phyloP scores from a whole-genome alignment of 441 rosid genomes.

The Erodium moschatum region DNA sequence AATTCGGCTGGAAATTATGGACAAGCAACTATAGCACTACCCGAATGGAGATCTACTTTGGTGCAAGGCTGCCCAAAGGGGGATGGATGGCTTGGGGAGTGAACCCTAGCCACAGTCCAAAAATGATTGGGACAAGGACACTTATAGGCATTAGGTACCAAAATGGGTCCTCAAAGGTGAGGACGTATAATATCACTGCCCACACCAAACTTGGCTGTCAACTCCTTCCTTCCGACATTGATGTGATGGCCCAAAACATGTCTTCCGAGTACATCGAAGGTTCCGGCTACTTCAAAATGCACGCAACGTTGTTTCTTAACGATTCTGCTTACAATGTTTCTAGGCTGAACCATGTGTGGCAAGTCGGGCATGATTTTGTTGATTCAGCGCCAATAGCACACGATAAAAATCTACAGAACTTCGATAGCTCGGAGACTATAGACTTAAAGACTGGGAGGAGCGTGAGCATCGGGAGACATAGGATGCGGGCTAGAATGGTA shows the following conservation, averaged over 20 bases:
- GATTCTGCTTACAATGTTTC: not conserved
- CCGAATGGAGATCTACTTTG: conserved; percentile 27
- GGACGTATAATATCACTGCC: conserved; percentile 31
- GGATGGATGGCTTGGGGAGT: conserved; percentile 8
- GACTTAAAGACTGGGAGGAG: not conserved
- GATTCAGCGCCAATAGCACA: not conserved
- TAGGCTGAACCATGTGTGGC: not conserved
- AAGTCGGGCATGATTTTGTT: not conserved
- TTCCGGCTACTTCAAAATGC: not conserved
- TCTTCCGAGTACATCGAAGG: not conserved
- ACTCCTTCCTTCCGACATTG: conserved; percentile 29
- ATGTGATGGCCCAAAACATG: conserved; percentile 18
- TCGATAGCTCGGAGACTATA: not conserved
- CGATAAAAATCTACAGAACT: not conserved
- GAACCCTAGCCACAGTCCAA: not conserved
- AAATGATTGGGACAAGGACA: not conserved
- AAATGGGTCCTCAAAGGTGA: conserved; percentile 19
- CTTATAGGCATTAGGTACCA: conserved; percentile 10
- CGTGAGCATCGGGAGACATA: not conserved
- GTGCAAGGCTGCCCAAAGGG: conserved; percentile 7
- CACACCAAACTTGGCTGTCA: conserved; percentile 31
- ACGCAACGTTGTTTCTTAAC: not conserved
- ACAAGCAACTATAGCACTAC: not conserved
- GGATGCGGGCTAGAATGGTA: not conserved
- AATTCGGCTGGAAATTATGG: conserved; percentile 36